These are phyloP conservation scores for Elsinoe batatas DNA, from an alignment of 2,329 filamentous ascomycete species.

Conservation along the genomic window DNA sequence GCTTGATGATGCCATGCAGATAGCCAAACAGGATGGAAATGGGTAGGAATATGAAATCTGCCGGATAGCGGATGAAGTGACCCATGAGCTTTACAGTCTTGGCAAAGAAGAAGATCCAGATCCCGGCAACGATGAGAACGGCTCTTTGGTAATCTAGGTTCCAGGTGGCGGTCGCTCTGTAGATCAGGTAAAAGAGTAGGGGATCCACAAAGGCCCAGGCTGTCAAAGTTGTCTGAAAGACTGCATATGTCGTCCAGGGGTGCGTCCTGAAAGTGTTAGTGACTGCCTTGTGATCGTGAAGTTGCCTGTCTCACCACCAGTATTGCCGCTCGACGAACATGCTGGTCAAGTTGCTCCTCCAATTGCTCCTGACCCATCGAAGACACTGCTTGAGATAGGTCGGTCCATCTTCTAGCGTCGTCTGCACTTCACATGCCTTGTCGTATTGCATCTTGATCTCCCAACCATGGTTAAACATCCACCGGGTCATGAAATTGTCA, in stretches of 20 bases:
- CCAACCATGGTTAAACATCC: conserved; percentile 86
- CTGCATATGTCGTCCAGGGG: conserved; percentile 85
- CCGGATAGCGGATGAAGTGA: conserved; percentile 74
- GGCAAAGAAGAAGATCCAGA: conserved; percentile 69
- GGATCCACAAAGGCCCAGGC: conserved; percentile 79
- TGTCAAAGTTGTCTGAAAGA: conserved; percentile 85
- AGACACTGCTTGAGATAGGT: conserved; percentile 92
- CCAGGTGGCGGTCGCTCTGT: conserved; percentile 51
- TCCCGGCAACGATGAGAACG: conserved; percentile 49
- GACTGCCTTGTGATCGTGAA: neutral
- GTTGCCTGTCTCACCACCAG: conserved; percentile 60
- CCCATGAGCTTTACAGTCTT: conserved; percentile 87
- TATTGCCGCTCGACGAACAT: conserved; percentile 74
- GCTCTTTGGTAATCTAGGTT: conserved; percentile 31
- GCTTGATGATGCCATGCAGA: conserved; percentile 84
- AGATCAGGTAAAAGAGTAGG: conserved; percentile 58
- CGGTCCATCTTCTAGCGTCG: conserved; percentile 77
- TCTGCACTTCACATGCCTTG: conserved; percentile 80
- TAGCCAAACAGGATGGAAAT: conserved; percentile 88
- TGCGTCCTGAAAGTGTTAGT: conserved; percentile 54
- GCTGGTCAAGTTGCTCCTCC: conserved; percentile 92
- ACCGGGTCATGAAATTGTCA: conserved; percentile 95
- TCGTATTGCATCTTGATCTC: conserved; percentile 95
- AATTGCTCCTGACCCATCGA: conserved; percentile 93
- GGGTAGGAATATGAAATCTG: conserved; percentile 68